Conservation (phyloP, 768 basidiomycete species). For the Lentinula sp. region DNA sequence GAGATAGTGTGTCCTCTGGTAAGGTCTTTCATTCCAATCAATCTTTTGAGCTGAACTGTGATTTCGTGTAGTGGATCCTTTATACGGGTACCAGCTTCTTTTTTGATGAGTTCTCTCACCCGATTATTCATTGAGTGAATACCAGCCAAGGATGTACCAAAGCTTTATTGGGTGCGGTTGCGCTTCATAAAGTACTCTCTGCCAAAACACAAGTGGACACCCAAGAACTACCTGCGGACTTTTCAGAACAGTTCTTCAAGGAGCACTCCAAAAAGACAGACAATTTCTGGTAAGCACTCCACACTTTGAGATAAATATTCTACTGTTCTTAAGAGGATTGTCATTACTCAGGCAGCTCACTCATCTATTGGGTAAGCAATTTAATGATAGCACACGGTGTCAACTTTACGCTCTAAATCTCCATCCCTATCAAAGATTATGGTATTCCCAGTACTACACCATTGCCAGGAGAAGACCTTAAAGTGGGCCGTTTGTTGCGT, state of each 20-base stretch:
- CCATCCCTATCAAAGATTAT: conserved; percentile 7
- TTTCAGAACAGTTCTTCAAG: conserved; percentile 8
- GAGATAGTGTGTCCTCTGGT: conserved; percentile 9
- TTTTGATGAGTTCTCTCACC: not conserved
- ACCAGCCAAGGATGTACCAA: conserved; percentile 15
- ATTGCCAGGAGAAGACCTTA: conserved; percentile 7
- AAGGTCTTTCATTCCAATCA: not conserved
- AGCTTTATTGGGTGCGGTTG: conserved; percentile 12
- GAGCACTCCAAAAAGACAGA: conserved; percentile 5
- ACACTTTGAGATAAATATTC: not conserved
- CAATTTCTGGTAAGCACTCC: conserved; percentile 6
- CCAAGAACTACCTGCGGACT: conserved; percentile 2
- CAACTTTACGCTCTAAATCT: not conserved
- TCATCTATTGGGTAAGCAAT: not conserved
- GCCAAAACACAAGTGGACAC: not conserved
- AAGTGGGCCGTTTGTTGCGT: not conserved
- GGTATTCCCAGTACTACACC: conserved; percentile 9
- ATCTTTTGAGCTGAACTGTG: too few relatives aligned
- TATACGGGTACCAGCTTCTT: conserved; percentile 10
- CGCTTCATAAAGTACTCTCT: conserved; percentile 7
- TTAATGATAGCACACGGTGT: too few relatives aligned
- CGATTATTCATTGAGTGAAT: not conserved
- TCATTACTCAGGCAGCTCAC: not conserved
- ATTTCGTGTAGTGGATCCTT: conserved; percentile 8
- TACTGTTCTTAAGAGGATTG: not conserved